phyloP scores from a whole-genome alignment of 2,329 filamentous ascomycete genomes.

The Ophiostoma quercus region DNA sequence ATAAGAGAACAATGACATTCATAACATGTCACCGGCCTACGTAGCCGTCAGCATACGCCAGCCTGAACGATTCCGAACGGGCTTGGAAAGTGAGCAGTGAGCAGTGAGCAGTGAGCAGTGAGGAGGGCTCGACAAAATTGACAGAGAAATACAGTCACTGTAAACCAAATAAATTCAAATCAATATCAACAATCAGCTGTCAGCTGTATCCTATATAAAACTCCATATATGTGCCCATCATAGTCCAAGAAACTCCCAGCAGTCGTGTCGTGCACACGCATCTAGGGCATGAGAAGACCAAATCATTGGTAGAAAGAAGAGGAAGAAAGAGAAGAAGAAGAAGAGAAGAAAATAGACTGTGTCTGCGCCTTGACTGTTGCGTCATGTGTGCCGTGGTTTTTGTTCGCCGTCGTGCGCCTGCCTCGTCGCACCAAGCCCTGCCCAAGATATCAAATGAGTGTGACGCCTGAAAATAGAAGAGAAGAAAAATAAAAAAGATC shows the following conservation, averaged over 20 bases:
- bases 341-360: background rate
- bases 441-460: background rate
- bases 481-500: slow-evolving; percentile 11
- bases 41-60: slow-evolving; percentile 1
- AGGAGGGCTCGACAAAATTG: too few relatives aligned
- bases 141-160: background rate
- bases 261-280: slow-evolving; percentile 3
- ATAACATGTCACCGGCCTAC: background rate
- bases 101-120: background rate
- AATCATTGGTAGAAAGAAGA: background rate
- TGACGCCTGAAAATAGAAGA: background rate
- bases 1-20: background rate
- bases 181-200: background rate
- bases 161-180: background rate
- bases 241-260: slow-evolving; percentile 14
- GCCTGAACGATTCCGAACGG: background rate
- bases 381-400: background rate
- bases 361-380: background rate
- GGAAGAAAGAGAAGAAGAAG: background rate
- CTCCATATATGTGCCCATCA: background rate
- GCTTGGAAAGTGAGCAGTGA: background rate
- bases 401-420: slow-evolving; percentile 1
- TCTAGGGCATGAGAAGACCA: background rate
- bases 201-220: background rate
- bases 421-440: background rate